These are phyloP conservation scores for Microbotryum saponariae DNA, from an alignment of 1,284 basidiomycete genomes.

Conservation along the genomic window DNA sequence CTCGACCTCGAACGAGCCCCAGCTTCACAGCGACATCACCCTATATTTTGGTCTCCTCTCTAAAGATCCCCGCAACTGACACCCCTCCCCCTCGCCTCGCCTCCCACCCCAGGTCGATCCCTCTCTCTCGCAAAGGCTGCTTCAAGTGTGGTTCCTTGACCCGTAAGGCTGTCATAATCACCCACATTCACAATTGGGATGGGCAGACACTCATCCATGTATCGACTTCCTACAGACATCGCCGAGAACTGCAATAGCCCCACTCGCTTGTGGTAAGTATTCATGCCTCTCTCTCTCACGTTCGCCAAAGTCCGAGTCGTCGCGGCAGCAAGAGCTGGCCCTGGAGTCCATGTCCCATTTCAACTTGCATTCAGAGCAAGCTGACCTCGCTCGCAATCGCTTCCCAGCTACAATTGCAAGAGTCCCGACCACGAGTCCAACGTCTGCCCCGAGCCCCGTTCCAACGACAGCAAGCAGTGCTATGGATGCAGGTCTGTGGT, in stretches of 20 bases:
- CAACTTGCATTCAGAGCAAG: no score
- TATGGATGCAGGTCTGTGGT: slow-evolving; percentile 59
- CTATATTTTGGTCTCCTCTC: no score
- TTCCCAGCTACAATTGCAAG: slow-evolving; percentile 65
- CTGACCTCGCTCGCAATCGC: no score
- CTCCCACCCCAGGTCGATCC: not conserved
- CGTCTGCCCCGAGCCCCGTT: slow-evolving; percentile 72
- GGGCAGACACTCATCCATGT: no score
- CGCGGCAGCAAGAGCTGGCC: no score
- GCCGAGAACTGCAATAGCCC: slow-evolving; percentile 81
- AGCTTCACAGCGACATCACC: no score
- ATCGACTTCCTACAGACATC: slow-evolving; percentile 50
- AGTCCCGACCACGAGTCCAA: slow-evolving; percentile 82
- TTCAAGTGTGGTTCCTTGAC: slow-evolving; percentile 51
- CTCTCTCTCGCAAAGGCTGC: slow-evolving; percentile 63
- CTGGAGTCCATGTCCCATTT: no score
- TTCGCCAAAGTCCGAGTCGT: not conserved
- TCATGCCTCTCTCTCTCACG: not conserved
- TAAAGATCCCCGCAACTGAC: no score
- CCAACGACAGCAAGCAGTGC: slow-evolving; percentile 64
- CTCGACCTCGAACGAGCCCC: no score
- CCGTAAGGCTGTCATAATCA: slow-evolving; percentile 16
- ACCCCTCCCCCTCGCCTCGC: no score
- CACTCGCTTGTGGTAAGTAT: slow-evolving; percentile 58
- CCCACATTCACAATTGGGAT: no score